Base-by-base conservation (phyloP, 805 yeast species). In the Ogataea naganishii region DNA sequence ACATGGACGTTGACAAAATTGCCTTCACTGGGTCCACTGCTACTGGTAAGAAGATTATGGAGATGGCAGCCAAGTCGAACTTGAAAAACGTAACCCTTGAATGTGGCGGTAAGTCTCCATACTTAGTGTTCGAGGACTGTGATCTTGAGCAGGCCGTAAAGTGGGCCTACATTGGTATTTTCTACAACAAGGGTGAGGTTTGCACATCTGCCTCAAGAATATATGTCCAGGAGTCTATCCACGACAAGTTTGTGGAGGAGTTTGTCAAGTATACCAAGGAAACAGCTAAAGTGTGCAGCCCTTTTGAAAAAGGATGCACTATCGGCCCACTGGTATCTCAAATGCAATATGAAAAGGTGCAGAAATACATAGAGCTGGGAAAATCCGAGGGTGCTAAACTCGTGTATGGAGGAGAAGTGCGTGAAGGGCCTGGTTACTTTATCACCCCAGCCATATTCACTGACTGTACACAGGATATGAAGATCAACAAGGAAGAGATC, bases 1-100 rank as follows among this genome's bases (percentile, higher is more conserved):
- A 80, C 54, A 75, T 73, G 38, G 69, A 61, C 41, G 69, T 80
- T 40, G 72, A 73, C 49, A 80, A 80, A 57, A 64, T 80, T 45
- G 84, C 88, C 4, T 80, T 80, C 60, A 80, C 92, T 29, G 92
- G 92, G 44, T 80, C 89, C 17, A 80, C 89, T 23, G 72, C 69
- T 31, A 68, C 80, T 33, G 92, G 92, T 55, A 73, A 73, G 52
- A 61, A 58, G 46, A 75, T 80, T 40, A 79, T 80, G 75, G 66
- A 68, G 43, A 64, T 68, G 42, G 81, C 85, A 44, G 79, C 84
- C 7, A 65, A 46, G 49, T 41, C 50, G 8, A 70, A 69, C 51
- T 51, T 71, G 51, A 72, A 72, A 49, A 72, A 72, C 21, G 76
- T 71, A 22, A 68, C 77, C 14, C 58, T 72, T 47, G 78, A 72